phyloP scores from a whole-genome alignment of 1,284 basidiomycete genomes.

The Sporisorium scitamineum region DNA sequence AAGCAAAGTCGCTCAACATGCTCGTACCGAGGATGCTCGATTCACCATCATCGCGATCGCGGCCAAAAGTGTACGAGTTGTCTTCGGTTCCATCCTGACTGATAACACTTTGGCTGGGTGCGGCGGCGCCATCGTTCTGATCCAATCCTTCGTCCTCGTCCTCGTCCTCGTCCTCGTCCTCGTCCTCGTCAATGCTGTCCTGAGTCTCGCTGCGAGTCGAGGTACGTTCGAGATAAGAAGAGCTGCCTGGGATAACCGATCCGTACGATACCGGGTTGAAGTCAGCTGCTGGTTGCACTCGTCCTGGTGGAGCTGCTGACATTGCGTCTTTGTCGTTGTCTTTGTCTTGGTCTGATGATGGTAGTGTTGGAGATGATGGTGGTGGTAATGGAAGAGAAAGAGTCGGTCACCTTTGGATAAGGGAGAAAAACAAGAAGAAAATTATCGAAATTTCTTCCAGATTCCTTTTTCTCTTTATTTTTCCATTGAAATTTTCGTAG shows the following conservation, averaged over 20 bases:
- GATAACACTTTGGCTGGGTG: conserved; percentile 16
- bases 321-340: conserved; percentile 6
- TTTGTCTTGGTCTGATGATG: not conserved
- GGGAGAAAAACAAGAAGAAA: not conserved
- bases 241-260: conserved; percentile 24
- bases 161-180: conserved; percentile 18
- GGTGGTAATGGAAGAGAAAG: not conserved
- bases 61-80: conserved; percentile 7
- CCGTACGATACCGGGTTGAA: conserved; percentile 46
- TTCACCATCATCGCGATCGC: conserved; percentile 21
- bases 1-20: conserved; percentile 47
- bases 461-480: conserved; percentile 8
- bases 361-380: not conserved
- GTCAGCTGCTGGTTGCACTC: conserved; percentile 28
- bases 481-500: not conserved
- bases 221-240: conserved; percentile 24
- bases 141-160: conserved; percentile 12
- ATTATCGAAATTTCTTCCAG: conserved; percentile 39
- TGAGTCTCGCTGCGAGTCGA: conserved; percentile 24
- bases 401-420: not conserved
- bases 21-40: conserved; percentile 29
- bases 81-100: conserved; percentile 20
- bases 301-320: conserved; percentile 41
- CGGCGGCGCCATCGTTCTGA: not conserved
- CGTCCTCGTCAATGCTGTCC: conserved; percentile 26